A percentile compares a stretch with the other conserved stretches of the same genome.
Evolutionary conservation across 768 basidiomycete genomes (phyloP).

Genomic region (Dictyophora rubrovolvata): DNA sequence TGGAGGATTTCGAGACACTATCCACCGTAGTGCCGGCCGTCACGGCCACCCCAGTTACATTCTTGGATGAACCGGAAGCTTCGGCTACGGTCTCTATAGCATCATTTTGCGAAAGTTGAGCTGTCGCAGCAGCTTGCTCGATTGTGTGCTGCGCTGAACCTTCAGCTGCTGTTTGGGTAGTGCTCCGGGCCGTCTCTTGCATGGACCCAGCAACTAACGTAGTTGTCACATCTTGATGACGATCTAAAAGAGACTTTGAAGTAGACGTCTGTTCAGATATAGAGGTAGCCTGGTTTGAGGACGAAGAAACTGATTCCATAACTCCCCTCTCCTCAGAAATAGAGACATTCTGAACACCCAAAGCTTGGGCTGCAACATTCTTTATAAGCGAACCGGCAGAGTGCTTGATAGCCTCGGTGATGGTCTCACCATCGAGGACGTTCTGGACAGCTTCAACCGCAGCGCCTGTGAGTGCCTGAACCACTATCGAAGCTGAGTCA

Average conservation of each 20-base stretch:
- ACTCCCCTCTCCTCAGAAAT: background rate
- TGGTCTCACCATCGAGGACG: background rate
- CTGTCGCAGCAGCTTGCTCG: no score
- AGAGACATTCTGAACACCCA: background rate
- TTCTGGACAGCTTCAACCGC: background rate
- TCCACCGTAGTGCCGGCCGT: no score
- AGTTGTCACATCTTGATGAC: background rate
- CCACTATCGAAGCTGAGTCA: background rate
- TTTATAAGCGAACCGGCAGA: background rate
- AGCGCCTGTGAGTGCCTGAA: background rate
- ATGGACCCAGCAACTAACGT: background rate
- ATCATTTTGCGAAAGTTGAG: no score
- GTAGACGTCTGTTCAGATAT: background rate
- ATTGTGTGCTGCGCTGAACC: no score
- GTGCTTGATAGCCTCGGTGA: background rate
- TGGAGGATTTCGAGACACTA: no score
- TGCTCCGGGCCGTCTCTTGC: background rate
- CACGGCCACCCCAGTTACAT: no score
- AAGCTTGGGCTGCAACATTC: background rate
- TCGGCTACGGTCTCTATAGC: no score
- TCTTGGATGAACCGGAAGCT: no score
- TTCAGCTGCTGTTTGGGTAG: no score
- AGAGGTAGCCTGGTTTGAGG: background rate
- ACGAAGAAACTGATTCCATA: background rate
- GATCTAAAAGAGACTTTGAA: background rate